Percentiles rank a stretch among this genome's conserved stretches.
These are phyloP conservation scores for Lachnum nothofagi DNA, from an alignment of 2,329 filamentous ascomycete genomes.

Conservation along the genomic window DNA sequence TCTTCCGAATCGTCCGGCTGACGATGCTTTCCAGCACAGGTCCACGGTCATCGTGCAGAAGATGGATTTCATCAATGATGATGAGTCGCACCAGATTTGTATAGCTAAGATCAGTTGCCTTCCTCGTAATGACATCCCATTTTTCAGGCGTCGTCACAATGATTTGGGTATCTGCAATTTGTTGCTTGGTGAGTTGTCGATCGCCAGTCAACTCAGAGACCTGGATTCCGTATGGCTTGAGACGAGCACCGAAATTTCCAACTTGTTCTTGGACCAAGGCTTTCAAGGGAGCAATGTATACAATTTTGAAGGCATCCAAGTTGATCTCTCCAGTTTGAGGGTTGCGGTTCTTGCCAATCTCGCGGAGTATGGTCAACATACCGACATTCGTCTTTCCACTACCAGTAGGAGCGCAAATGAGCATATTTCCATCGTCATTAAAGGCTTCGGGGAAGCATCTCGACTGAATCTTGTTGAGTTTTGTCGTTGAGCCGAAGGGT, in stretches of 20 bases:
- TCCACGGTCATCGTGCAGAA: slow-evolving; percentile 94
- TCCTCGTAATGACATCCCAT: slow-evolving; percentile 98
- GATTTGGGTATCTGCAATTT: slow-evolving; percentile 95
- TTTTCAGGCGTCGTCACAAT: slow-evolving; percentile 99
- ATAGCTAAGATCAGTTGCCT: slow-evolving; percentile 93
- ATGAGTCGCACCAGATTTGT: slow-evolving; percentile 94
- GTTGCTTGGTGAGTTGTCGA: slow-evolving; percentile 95
- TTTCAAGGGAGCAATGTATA: slow-evolving; percentile 94
- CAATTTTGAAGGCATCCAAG: slow-evolving; percentile 94
- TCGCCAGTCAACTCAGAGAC: slow-evolving; percentile 97
- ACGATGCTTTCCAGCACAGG: slow-evolving; percentile 97
- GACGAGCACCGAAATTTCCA: slow-evolving; percentile 87
- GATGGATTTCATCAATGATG: slow-evolving; percentile 96
- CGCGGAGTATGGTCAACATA: slow-evolving; percentile 92
- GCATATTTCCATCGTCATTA: slow-evolving; percentile 91
- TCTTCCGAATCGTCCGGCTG: slow-evolving; percentile 84
- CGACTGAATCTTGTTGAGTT: slow-evolving; percentile 92
- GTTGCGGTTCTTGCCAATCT: slow-evolving; percentile 93
- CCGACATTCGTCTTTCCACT: slow-evolving; percentile 98
- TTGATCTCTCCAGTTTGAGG: slow-evolving; percentile 87
- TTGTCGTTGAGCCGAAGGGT: slow-evolving; percentile 80
- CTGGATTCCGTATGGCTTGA: slow-evolving; percentile 84
- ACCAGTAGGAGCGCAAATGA: slow-evolving; percentile 93
- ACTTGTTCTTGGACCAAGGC: slow-evolving; percentile 96
- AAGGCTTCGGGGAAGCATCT: slow-evolving; percentile 90